Percentiles rank a stretch among this genome's conserved stretches.
Conservation (phyloP, 768 basidiomycete genomes). For the Mycena epipterygia region DNA sequence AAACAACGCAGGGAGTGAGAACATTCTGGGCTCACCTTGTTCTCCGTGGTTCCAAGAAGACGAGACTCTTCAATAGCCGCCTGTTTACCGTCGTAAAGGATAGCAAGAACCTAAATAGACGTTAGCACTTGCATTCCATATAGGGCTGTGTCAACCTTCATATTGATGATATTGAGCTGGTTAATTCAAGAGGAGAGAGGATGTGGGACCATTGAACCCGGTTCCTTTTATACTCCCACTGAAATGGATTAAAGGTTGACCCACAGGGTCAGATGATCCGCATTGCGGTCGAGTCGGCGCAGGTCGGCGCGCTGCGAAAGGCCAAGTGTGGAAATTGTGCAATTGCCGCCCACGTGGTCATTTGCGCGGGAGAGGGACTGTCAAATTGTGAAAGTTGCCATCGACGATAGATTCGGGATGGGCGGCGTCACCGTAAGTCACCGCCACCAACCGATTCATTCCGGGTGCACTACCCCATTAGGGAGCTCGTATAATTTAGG, state of each 20-base stretch:
- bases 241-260: neutral
- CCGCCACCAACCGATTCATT: slow-evolving; percentile 14
- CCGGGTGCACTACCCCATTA: neutral
- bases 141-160: slow-evolving; percentile 55
- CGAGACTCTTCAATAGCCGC: slow-evolving; percentile 79
- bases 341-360: neutral
- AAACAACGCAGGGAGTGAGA: neutral
- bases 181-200: slow-evolving; percentile 1
- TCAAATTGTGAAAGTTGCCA: no score
- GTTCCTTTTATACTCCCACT: slow-evolving; percentile 13
- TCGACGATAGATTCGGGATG: no score
- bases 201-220: neutral
- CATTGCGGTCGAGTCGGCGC: neutral
- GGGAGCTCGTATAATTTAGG: slow-evolving; percentile 1
- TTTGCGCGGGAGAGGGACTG: neutral
- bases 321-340: neutral
- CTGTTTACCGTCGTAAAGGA: slow-evolving; percentile 78
- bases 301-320: slow-evolving; percentile 5
- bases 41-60: slow-evolving; percentile 86
- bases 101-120: slow-evolving; percentile 71
- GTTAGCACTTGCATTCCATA: neutral
- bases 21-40: slow-evolving; percentile 63
- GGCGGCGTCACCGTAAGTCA: no score
- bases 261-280: slow-evolving; percentile 21
- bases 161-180: slow-evolving; percentile 36